Evolutionary conservation across 2,329 filamentous ascomycete genomes (phyloP), one percentile per base, ranked within the genome.

Genomic region (Alternaria dauci): DNA sequence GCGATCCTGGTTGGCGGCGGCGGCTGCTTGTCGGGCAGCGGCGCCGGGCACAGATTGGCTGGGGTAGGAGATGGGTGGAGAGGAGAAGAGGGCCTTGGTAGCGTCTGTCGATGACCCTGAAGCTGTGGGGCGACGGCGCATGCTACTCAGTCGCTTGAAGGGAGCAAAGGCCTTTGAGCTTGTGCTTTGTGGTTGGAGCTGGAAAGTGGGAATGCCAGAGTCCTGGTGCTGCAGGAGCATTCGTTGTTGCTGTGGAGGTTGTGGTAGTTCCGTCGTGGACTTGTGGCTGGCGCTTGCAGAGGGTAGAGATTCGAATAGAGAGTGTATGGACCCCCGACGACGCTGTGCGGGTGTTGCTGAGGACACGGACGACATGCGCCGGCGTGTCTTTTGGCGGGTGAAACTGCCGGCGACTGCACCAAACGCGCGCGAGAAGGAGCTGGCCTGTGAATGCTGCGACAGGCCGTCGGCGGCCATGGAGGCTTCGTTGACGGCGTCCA

Each of bases 1-100:
- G 8, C 76, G 70, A 28, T 73, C 73, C 60, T 75, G 72, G 63
- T 77, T 76, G 46, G 75, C 75, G 1, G 75, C 75, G 5, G 76
- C 76, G 12, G 75, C 76, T 8, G 76, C 73, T 56, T 76, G 74
- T 39, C 76, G 67, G 26, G 76, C 76, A 30, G 76, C 76, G 4
- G 71, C 62, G 14, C 73, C 73, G 9, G 71, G 71, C 16, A 62
- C 52, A n/a, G 66, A 28, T 7, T 59, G 55, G 38, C 30, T 28
- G 61, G 61, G 61, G 26, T 68, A 64, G 43, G 71, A 65, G 14
- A 68, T 62, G n/a, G 66, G 58, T 8, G 72, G 70, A 4, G 63
- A 61, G 8, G 63, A 61, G 11, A 72, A 56, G n/a, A 62, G 42
- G 14, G 56, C 16, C 38, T 62, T 56, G 53, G 52, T n/a, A 42